Conservation (phyloP, 2,329 filamentous ascomycete species). For the Metarhizium robertsii region DNA sequence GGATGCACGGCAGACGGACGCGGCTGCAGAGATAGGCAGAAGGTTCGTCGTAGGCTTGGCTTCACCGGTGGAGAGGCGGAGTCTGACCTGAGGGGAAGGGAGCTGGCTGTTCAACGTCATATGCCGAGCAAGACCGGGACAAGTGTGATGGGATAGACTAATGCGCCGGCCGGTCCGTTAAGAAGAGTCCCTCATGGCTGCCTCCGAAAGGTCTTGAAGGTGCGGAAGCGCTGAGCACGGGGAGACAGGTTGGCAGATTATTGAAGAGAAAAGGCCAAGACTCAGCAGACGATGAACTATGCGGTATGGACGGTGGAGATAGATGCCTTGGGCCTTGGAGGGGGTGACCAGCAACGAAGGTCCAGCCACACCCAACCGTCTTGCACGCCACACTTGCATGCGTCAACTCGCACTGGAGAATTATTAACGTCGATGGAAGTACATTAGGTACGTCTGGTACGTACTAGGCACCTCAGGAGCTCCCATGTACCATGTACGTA, state of each 20-base stretch:
- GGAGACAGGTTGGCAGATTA: background rate
- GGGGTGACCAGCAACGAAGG: too few species aligned
- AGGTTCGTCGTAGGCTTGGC: background rate
- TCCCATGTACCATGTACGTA: too few species aligned
- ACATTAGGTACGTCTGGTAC: too few species aligned
- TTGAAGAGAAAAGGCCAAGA: background rate
- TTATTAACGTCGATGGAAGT: too few species aligned
- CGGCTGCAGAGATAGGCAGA: background rate
- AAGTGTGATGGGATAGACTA: background rate
- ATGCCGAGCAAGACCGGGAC: background rate
- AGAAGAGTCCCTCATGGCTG: slow-evolving; percentile 6
- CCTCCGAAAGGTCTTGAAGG: background rate
- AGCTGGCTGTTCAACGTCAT: background rate
- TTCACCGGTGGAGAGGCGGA: background rate
- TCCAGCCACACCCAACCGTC: too few species aligned
- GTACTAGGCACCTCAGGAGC: too few species aligned
- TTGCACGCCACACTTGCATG: too few species aligned
- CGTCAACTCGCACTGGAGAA: too few species aligned
- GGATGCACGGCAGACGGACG: background rate
- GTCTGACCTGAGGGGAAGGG: background rate
- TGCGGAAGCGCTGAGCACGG: background rate
- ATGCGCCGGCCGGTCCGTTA: background rate
- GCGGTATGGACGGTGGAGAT: background rate
- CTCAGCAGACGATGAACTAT: background rate
- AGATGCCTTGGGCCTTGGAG: background rate